Evolutionary conservation across 2,329 filamentous ascomycete genomes (phyloP).

Genomic region (Aureobasidium pullulans): DNA sequence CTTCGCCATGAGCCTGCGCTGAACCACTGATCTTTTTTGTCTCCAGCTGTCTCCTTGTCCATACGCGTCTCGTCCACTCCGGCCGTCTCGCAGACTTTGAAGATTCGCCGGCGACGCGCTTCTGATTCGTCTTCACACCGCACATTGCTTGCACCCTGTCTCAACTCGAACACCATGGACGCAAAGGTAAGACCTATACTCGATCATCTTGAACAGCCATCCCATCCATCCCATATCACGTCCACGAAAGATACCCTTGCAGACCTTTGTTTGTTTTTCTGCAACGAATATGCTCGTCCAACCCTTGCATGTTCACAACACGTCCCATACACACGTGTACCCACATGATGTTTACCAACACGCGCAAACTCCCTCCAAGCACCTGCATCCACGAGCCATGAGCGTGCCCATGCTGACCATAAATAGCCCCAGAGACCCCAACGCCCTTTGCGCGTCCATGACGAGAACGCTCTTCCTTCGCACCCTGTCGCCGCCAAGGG

Average conservation of each 20-base stretch:
- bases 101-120: conserved; percentile 9
- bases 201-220: background rate
- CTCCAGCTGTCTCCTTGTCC: conserved; percentile 3
- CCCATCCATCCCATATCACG: background rate
- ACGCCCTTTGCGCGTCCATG: conserved; percentile 53
- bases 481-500: conserved; percentile 41
- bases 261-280: conserved; percentile 9
- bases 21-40: background rate
- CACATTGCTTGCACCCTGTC: conserved; percentile 5
- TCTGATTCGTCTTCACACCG: background rate
- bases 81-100: conserved; percentile 8
- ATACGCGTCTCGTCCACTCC: background rate
- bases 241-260: background rate
- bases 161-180: conserved; percentile 30
- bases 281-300: background rate
- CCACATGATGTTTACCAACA: background rate
- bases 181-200: conserved; percentile 33
- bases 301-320: background rate
- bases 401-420: background rate
- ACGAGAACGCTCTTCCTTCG: conserved; percentile 59
- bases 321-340: background rate
- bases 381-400: background rate
- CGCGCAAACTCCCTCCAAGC: background rate
- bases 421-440: conserved; percentile 42
- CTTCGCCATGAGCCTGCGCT: conserved; percentile 12